These are phyloP conservation scores for Saccharum spontaneum DNA, from an alignment of 176 grass and related monocot genomes.

Conservation along the genomic window DNA sequence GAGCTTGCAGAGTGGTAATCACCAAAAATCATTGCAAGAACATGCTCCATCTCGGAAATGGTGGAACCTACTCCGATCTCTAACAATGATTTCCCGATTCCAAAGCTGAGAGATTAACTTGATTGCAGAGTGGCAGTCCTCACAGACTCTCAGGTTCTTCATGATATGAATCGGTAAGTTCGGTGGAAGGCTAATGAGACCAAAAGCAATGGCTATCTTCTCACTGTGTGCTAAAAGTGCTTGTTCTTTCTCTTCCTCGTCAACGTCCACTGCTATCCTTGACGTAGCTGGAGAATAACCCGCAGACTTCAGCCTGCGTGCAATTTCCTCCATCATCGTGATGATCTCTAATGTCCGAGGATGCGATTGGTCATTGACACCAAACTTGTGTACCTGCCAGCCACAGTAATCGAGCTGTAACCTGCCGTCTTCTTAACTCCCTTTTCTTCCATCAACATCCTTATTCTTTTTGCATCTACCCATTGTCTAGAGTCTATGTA, in stretches of 20 bases:
- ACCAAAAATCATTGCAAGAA: constrained; percentile 90
- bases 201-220: constrained; percentile 74
- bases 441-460: constrained; percentile 66
- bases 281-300: constrained; percentile 46
- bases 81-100: constrained; percentile 64
- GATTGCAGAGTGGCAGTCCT: constrained; percentile 79
- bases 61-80: constrained; percentile 80
- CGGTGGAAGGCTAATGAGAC: constrained; percentile 55
- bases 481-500: constrained; percentile 56
- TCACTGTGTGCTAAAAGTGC: constrained; percentile 68
- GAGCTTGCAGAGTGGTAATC: constrained; percentile 10
- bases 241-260: constrained; percentile 68
- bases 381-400: constrained; percentile 65
- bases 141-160: constrained; percentile 75
- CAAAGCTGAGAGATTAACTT: constrained; percentile 71
- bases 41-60: constrained; percentile 62
- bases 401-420: constrained; percentile 74
- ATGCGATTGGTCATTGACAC: constrained; percentile 57
- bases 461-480: constrained; percentile 58
- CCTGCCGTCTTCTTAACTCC: constrained; percentile 67
- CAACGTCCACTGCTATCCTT: constrained; percentile 59
- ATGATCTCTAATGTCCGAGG: constrained; percentile 48
- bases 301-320: constrained; percentile 36
- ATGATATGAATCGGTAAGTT: constrained; percentile 60
- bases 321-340: constrained; percentile 57